phyloP scores from a whole-genome alignment of 495 filamentous ascomycete species.

The Saxophila tyrrhenica region DNA sequence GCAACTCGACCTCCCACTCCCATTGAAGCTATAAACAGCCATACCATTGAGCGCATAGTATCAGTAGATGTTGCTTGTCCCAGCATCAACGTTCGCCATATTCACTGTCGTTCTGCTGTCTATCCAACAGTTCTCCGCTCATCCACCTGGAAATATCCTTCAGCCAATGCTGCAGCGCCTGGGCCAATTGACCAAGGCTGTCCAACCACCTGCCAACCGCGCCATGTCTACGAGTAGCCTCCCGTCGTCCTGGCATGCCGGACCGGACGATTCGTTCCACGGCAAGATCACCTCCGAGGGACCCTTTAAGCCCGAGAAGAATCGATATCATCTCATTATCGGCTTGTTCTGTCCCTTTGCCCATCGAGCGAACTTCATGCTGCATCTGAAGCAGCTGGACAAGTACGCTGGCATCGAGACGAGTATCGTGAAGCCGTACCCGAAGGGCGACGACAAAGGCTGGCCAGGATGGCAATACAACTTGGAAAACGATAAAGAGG shows the following conservation, averaged over 20 bases:
- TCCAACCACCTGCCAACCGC: background rate
- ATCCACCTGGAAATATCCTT: background rate
- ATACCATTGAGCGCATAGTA: too few species aligned
- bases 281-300: constrained; percentile 29
- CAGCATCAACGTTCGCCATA: background rate
- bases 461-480: constrained; percentile 44
- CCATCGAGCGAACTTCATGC: constrained; percentile 36
- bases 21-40: background rate
- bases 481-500: constrained; percentile 30
- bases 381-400: constrained; percentile 26
- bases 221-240: constrained; percentile 4
- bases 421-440: constrained; percentile 31
- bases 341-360: constrained; percentile 46
- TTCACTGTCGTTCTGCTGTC: background rate
- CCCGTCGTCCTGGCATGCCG: constrained; percentile 10
- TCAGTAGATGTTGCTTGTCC: too few species aligned
- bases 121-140: background rate
- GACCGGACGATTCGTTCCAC: constrained; percentile 23
- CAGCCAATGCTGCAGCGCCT: background rate
- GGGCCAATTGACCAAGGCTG: background rate
- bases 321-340: constrained; percentile 31
- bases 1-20: background rate
- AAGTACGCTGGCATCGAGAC: constrained; percentile 26
- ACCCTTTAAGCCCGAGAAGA: constrained; percentile 27
- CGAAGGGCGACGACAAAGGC: constrained; percentile 34